Conservation (phyloP, 2,329 filamentous ascomycete genomes). For the Coleophoma crateriformis region DNA sequence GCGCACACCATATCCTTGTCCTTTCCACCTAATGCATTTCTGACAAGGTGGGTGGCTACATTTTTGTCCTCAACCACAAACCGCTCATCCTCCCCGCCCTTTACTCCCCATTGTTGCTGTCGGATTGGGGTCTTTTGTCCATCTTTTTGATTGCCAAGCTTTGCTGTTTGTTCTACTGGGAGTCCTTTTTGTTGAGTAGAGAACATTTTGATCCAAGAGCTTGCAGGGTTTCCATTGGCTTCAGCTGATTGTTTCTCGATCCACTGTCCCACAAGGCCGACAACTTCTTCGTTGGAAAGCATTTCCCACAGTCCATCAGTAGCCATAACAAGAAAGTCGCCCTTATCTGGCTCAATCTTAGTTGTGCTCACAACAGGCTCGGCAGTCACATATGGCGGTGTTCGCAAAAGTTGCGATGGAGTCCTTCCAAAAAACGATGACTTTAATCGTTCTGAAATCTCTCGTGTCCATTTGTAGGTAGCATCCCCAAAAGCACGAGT, state of each 20-base stretch:
- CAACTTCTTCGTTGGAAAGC: conserved; percentile 96
- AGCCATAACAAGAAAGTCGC: conserved; percentile 93
- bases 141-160: conserved; percentile 38
- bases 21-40: conserved; percentile 89
- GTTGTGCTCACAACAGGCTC: conserved; percentile 94
- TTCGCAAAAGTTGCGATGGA: conserved; percentile 72
- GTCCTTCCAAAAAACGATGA: conserved; percentile 82
- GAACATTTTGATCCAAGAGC: conserved; percentile 64
- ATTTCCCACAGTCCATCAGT: conserved; percentile 99
- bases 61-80: conserved; percentile 96
- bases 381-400: conserved; percentile 93
- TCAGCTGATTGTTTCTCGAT: conserved; percentile 65
- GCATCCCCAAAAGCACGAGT: conserved; percentile 94
- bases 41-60: conserved; percentile 88
- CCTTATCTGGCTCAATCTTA: conserved; percentile 79
- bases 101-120: conserved; percentile 84
- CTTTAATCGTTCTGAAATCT: conserved; percentile 78
- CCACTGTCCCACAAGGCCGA: conserved; percentile 95
- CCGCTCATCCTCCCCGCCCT: conserved; percentile 65
- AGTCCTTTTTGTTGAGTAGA: conserved; percentile 50
- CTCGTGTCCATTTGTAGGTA: conserved; percentile 90
- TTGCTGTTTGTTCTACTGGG: conserved; percentile 65
- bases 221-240: conserved; percentile 30
- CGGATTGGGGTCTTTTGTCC: conserved; percentile 87
- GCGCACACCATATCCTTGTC: conserved; percentile 93